A percentile compares a stretch with the other conserved stretches of the same genome.
Conservation (phyloP, 306 rosid genomes). For the Potentilla sterilis region DNA sequence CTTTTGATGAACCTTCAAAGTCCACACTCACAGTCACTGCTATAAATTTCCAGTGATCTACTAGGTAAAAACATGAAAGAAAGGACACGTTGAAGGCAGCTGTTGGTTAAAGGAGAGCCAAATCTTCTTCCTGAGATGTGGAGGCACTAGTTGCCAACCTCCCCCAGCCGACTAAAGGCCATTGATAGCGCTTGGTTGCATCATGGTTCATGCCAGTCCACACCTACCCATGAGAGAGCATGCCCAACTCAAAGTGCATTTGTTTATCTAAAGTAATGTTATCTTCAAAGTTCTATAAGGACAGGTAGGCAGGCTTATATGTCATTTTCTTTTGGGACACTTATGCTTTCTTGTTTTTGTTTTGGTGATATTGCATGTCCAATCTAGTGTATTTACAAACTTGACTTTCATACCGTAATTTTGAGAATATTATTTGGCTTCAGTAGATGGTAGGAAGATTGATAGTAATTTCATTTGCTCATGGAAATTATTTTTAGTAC, state of each 20-base stretch:
- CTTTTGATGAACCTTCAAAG: constrained; percentile 18
- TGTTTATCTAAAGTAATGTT: constrained; percentile 1
- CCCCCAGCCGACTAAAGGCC: constrained; percentile 21
- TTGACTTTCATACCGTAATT: neutral
- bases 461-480: neutral
- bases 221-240: constrained; percentile 23
- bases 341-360: neutral
- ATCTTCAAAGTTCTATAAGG: neutral
- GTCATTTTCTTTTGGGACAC: neutral
- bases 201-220: constrained; percentile 36
- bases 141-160: constrained; percentile 17
- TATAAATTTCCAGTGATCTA: neutral
- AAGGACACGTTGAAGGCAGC: constrained; percentile 10
- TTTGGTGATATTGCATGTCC: neutral
- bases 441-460: neutral
- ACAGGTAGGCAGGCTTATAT: neutral
- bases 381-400: neutral
- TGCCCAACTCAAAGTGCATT: neutral
- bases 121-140: neutral
- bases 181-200: constrained; percentile 24
- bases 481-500: neutral
- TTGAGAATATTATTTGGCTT: neutral
- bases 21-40: constrained; percentile 1
- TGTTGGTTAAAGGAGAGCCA: constrained; percentile 3
- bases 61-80: neutral